Evolutionary conservation across 202 grass and related monocot species (phyloP), one percentile per base, ranked within the genome.

Genomic region (Elaeis oleifera): DNA sequence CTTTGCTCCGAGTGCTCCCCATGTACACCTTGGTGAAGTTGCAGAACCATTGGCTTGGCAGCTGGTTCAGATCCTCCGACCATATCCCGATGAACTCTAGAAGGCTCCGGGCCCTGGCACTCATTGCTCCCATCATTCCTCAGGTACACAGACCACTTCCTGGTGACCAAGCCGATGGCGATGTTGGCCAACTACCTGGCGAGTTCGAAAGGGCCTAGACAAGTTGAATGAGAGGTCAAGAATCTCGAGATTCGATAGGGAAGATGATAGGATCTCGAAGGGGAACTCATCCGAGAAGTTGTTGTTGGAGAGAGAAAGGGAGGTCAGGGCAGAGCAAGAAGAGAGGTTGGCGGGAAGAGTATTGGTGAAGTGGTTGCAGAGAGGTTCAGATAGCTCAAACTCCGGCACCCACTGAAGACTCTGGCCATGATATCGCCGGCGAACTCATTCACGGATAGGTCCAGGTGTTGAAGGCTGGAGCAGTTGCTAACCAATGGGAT

Each of bases 211-310:
- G 77, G 32, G 23, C 25, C 94, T 85, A 32, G 21, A 80, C 65
- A 99, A 89, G 61, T 99, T 99, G 78, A 92, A 99, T n/a, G 82
- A 87, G 68, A 99, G 82, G 50, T 78, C 69, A 16, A 99, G 72
- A 39, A 21, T 39, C 63, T 53, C 71, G 67, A 99, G 85, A 26
- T 75, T 80, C 50, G 77, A 65, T n/a, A n/a, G n/a, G n/a, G n/a
- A n/a, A n/a, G n/a, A n/a, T n/a, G n/a, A n/a, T n/a, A n/a, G n/a
- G n/a, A n/a, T n/a, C n/a, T n/a, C n/a, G n/a, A n/a, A n/a, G n/a
- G n/a, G n/a, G n/a, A n/a, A n/a, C n/a, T n/a, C n/a, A n/a, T n/a
- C n/a, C n/a, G n/a, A n/a, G n/a, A n/a, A n/a, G n/a, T n/a, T n/a
- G n/a, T n/a, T n/a, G n/a, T n/a, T n/a, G n/a, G n/a, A n/a, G n/a